Evolutionary conservation across 371 early-diverging fungal species (phyloP).

Genomic region (Umbelopsis sp.): DNA sequence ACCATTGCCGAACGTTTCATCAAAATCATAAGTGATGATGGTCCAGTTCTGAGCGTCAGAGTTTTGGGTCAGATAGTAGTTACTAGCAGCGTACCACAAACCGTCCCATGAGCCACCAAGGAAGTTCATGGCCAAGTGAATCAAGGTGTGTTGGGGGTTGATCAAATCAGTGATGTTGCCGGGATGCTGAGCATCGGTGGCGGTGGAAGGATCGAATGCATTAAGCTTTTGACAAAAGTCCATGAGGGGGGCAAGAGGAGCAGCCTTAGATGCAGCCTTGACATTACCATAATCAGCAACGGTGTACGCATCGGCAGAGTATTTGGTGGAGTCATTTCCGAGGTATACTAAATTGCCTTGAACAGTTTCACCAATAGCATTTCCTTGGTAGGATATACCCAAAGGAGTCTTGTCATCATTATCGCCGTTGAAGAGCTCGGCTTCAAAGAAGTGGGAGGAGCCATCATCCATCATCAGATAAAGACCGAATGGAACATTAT

Average conservation of each 20-base stretch:
- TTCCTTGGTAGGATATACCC: constrained; percentile 49
- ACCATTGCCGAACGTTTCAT: constrained; percentile 58
- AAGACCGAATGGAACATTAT: constrained; percentile 55
- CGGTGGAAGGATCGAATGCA: constrained; percentile 32
- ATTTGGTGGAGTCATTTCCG: constrained; percentile 40
- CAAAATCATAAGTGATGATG: constrained; percentile 59
- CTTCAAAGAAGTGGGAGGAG: constrained; percentile 49
- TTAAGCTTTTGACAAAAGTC: constrained; percentile 36
- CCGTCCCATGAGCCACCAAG: constrained; percentile 55
- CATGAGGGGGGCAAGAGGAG: constrained; percentile 29
- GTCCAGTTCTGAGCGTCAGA: constrained; percentile 49
- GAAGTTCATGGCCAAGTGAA: constrained; percentile 54
- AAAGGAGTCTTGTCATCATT: constrained; percentile 10
- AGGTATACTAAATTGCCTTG: constrained; percentile 45
- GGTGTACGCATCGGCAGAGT: constrained; percentile 49
- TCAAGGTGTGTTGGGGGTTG: constrained; percentile 44
- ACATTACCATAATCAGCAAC: constrained; percentile 38
- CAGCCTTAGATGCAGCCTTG: constrained; percentile 28
- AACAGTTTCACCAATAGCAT: constrained; percentile 30
- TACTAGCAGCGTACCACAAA: constrained; percentile 54
- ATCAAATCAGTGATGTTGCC: constrained; percentile 42
- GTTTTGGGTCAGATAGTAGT: constrained; percentile 58
- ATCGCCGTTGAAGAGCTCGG: constrained; percentile 43
- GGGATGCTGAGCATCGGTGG: constrained; percentile 39
- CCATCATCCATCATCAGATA: constrained; percentile 61